Conservation (phyloP, 2,329 filamentous ascomycete species). For the Calycina herbarum region DNA sequence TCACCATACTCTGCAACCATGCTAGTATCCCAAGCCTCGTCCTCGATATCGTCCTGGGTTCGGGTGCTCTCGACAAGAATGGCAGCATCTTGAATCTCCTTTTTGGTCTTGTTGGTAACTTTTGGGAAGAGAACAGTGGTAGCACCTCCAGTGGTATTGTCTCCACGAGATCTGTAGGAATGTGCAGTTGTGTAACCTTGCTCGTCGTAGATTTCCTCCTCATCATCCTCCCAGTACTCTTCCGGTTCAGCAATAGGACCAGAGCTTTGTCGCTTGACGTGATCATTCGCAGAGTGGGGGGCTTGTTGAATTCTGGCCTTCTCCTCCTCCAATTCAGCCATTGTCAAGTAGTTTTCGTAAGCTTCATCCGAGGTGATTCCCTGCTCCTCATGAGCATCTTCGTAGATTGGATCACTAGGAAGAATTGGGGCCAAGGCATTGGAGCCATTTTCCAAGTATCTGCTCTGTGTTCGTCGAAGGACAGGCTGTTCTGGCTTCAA, state of each 20-base stretch:
- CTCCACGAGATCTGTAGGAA: constrained; percentile 73
- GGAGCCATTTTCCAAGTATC: constrained; percentile 20
- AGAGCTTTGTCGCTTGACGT: constrained; percentile 23
- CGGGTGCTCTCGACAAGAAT: constrained; percentile 33
- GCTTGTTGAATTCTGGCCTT: constrained; percentile 1
- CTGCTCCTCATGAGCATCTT: constrained; percentile 22
- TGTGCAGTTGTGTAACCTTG: constrained; percentile 73
- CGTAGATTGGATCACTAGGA: constrained; percentile 24
- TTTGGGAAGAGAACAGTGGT: constrained; percentile 71
- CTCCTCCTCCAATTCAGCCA: constrained; percentile 17
- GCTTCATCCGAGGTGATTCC: constrained; percentile 8
- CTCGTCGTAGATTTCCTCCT: constrained; percentile 68
- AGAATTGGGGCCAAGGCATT: constrained; percentile 18
- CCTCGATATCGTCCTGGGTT: constrained; percentile 75
- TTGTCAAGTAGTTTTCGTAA: constrained; percentile 38
- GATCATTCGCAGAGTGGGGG: constrained; percentile 18
- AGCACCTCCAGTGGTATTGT: constrained; percentile 67
- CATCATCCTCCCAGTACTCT: constrained; percentile 72
- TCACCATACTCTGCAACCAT: constrained; percentile 98
- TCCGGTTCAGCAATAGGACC: constrained; percentile 53
- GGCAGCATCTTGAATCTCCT: constrained; percentile 67
- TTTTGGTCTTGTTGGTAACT: constrained; percentile 65
- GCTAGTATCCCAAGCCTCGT: constrained; percentile 89
- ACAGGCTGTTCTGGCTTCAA: constrained; percentile 29
- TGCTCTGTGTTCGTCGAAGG: constrained; percentile 32